A percentile compares a stretch with the other conserved stretches of the same genome.
phyloP scores from a whole-genome alignment of 2,329 filamentous ascomycete genomes.

The Paecilomyces niveus region DNA sequence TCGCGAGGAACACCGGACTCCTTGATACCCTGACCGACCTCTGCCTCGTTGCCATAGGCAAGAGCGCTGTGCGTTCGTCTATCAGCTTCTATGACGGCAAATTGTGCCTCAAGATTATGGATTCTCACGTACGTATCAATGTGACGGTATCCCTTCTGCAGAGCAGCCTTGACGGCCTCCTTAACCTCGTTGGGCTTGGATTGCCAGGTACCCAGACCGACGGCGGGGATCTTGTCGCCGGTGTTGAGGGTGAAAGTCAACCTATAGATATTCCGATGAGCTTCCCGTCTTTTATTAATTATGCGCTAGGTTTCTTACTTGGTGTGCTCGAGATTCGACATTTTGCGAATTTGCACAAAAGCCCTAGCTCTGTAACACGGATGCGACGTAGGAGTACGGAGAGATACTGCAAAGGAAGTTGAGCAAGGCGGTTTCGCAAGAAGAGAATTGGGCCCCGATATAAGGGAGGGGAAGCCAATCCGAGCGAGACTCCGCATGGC shows the following conservation, averaged over 20 bases:
- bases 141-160: constrained; percentile 49
- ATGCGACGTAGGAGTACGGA: constrained; percentile 36
- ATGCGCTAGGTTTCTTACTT: constrained; percentile 15
- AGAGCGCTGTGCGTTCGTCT: constrained; percentile 20
- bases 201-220: constrained; percentile 52
- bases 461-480: constrained; percentile 1
- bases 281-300: constrained; percentile 3
- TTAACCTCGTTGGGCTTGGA: constrained; percentile 46
- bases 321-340: constrained; percentile 21
- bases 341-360: constrained; percentile 11
- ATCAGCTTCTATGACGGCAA: not conserved
- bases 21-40: constrained; percentile 60
- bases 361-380: constrained; percentile 1
- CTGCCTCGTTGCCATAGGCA: constrained; percentile 58
- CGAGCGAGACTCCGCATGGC: constrained; percentile 1
- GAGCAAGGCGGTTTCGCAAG: constrained; percentile 57
- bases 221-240: constrained; percentile 41
- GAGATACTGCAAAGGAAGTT: constrained; percentile 60
- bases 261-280: constrained; percentile 9
- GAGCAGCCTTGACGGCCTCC: constrained; percentile 41
- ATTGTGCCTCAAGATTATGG: not conserved
- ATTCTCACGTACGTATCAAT: constrained; percentile 43
- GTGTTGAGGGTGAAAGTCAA: constrained; percentile 43
- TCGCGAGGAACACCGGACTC: constrained; percentile 60
- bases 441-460: constrained; percentile 46